These are phyloP conservation scores for Macaranga tanarius DNA, from an alignment of 441 rosid genomes.

Conservation along the genomic window DNA sequence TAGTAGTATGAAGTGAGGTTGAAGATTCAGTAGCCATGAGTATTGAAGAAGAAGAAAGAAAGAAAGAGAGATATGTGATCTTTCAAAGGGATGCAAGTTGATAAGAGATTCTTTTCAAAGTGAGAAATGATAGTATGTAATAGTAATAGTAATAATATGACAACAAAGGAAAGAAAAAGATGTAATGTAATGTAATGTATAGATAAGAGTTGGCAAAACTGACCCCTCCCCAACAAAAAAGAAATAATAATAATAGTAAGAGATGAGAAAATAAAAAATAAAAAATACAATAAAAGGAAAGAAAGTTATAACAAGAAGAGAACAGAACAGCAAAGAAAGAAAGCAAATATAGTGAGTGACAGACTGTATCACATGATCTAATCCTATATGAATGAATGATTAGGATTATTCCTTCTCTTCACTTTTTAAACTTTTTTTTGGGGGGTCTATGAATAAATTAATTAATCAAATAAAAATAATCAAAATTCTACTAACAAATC, in stretches of 20 bases:
- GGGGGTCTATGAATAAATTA: too few species aligned
- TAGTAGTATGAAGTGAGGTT: slow-evolving; percentile 7
- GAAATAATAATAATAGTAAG: background rate
- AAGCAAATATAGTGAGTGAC: slow-evolving; percentile 13
- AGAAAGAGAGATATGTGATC: slow-evolving; percentile 1
- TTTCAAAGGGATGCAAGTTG: slow-evolving; percentile 2
- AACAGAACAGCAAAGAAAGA: background rate
- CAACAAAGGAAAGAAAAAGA: background rate
- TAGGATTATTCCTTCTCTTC: slow-evolving; percentile 18
- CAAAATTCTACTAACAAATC: background rate
- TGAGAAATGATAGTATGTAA: background rate
- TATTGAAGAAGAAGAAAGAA: background rate
- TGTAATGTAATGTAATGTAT: too few species aligned
- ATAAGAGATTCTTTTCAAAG: background rate
- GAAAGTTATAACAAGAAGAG: background rate
- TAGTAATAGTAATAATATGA: background rate
- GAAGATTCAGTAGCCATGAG: slow-evolving; percentile 30
- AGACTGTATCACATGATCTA: slow-evolving; percentile 31
- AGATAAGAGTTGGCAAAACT: background rate
- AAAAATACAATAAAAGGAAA: background rate
- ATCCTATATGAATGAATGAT: slow-evolving; percentile 20
- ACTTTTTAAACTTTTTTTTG: background rate
- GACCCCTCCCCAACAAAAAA: background rate
- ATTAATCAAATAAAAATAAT: too few species aligned
- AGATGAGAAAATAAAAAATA: background rate